Evolutionary conservation across 768 basidiomycete genomes (phyloP).

Genomic region (Suillus ampliporus): DNA sequence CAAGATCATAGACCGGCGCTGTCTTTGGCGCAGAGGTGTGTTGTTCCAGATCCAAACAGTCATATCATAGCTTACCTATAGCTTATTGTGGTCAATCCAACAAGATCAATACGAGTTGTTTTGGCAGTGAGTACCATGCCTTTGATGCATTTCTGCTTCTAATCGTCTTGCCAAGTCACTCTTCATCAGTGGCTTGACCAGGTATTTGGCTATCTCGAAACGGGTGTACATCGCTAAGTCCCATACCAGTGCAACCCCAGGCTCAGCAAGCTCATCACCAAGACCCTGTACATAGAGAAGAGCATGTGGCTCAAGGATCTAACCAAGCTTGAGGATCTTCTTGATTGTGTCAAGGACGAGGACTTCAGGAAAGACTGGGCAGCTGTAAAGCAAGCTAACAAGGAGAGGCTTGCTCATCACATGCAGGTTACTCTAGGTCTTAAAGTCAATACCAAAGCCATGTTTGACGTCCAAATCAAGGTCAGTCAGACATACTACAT

Average conservation of each 20-base stretch:
- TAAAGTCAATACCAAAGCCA: conserved; percentile 71
- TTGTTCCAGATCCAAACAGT: too few species aligned
- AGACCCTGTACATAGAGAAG: conserved; percentile 77
- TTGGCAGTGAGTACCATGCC: conserved; percentile 66
- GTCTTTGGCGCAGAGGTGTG: too few species aligned
- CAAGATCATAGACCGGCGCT: too few species aligned
- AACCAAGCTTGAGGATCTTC: conserved; percentile 75
- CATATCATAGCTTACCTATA: too few species aligned
- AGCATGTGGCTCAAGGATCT: conserved; percentile 87
- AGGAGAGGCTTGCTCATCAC: conserved; percentile 82
- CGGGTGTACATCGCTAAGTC: conserved; percentile 11
- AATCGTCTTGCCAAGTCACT: conserved; percentile 58
- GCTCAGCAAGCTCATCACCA: conserved; percentile 83
- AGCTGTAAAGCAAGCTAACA: conserved; percentile 88
- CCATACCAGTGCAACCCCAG: conserved; percentile 80
- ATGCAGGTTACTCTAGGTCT: conserved; percentile 76
- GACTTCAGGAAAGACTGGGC: conserved; percentile 82
- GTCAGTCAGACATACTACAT: conserved; percentile 35
- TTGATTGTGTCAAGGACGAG: conserved; percentile 73
- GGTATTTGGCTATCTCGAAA: conserved; percentile 34
- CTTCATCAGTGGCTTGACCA: conserved; percentile 93
- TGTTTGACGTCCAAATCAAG: conserved; percentile 95
- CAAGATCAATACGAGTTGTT: too few species aligned
- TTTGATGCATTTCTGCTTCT: background rate
- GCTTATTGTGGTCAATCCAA: too few species aligned